Conservation (phyloP, 1,284 basidiomycete species). For the Thecaphora frezii region DNA sequence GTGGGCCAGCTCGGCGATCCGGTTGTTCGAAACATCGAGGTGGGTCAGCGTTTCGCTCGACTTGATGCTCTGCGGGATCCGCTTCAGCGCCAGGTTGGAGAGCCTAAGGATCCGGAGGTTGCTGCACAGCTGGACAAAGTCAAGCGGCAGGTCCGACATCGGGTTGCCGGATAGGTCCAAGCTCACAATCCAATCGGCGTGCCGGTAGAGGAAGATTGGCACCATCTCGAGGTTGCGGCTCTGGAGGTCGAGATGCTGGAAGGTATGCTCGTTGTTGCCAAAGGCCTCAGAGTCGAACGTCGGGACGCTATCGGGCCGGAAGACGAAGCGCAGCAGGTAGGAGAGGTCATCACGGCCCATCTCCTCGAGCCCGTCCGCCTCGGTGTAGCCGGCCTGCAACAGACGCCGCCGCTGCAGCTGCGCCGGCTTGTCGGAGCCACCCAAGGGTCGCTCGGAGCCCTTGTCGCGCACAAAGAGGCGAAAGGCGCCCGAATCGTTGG, state of each 20-base stretch:
- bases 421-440: conserved; percentile 77
- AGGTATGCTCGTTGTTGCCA: conserved; percentile 60
- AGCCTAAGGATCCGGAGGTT: conserved; percentile 82
- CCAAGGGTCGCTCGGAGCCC: conserved; percentile 52
- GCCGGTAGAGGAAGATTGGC: conserved; percentile 82
- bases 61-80: conserved; percentile 81
- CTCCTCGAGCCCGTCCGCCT: conserved; percentile 76
- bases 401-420: conserved; percentile 81
- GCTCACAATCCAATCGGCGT: conserved; percentile 81
- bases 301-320: conserved; percentile 67
- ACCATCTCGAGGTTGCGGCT: conserved; percentile 83
- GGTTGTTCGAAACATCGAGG: conserved; percentile 89
- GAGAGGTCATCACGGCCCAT: conserved; percentile 80
- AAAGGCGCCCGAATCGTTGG: conserved; percentile 42
- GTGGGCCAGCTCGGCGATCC: conserved; percentile 85
- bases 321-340: conserved; percentile 84
- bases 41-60: conserved; percentile 75
- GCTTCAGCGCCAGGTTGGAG: conserved; percentile 92
- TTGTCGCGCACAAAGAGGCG: conserved; percentile 57
- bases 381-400: conserved; percentile 86
- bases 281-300: conserved; percentile 48
- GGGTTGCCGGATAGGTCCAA: conserved; percentile 92
- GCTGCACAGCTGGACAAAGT: conserved; percentile 90
- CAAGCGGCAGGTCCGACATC: conserved; percentile 91
- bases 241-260: conserved; percentile 81